A percentile compares a stretch with the other conserved stretches of the same genome.
These are phyloP conservation scores for Ophiosphaerella narmari DNA, from an alignment of 2,329 filamentous ascomycete genomes.

Conservation along the genomic window DNA sequence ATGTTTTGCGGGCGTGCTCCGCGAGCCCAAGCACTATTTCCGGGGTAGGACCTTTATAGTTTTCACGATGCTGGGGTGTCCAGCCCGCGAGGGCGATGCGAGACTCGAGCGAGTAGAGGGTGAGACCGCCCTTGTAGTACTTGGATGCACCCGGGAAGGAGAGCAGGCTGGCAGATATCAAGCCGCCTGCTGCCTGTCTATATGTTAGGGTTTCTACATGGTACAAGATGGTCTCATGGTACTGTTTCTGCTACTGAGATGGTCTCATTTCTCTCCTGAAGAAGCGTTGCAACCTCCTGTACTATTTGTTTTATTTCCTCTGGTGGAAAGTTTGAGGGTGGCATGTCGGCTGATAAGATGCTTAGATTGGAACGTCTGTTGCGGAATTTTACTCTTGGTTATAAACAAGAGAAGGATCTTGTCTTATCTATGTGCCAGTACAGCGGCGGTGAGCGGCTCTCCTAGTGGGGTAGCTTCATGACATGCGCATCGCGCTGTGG, in stretches of 20 bases:
- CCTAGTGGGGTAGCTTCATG: conserved; percentile 19
- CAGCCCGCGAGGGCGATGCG: conserved; percentile 65
- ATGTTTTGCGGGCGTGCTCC: conserved; percentile 58
- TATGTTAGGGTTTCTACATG: conserved; percentile 1
- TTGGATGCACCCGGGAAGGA: conserved; percentile 62
- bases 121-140: conserved; percentile 67
- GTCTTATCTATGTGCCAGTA: not conserved
- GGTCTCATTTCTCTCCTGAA: conserved; percentile 61
- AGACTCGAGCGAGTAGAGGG: conserved; percentile 64
- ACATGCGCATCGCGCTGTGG: conserved; percentile 21
- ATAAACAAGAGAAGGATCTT: not conserved
- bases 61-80: conserved; percentile 58
- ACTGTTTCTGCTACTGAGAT: conserved; percentile 67
- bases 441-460: not conserved
- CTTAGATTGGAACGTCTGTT: not conserved
- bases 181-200: conserved; percentile 63
- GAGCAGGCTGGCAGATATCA: conserved; percentile 64
- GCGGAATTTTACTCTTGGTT: not conserved
- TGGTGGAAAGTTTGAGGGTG: conserved; percentile 47
- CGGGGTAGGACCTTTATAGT: conserved; percentile 64
- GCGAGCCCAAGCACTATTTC: conserved; percentile 62
- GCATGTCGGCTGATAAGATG: conserved; percentile 15
- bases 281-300: conserved; percentile 56
- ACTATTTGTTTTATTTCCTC: conserved; percentile 50
- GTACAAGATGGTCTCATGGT: conserved; percentile 11